Base-by-base conservation (phyloP, 768 basidiomycete species). In the Amanita rubescens region DNA sequence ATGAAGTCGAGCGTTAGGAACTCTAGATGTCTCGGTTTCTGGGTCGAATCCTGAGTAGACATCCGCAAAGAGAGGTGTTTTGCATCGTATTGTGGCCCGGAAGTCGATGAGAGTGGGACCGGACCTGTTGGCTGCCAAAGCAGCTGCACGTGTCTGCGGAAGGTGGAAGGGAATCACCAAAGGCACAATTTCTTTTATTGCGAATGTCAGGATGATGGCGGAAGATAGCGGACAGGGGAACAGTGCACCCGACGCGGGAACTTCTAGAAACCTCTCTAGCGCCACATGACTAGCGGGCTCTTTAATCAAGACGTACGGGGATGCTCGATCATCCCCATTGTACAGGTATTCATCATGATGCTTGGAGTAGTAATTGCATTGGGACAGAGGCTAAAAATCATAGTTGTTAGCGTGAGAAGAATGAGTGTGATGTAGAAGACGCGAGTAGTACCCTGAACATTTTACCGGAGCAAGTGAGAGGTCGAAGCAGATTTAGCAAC, bases 71-170 rank as follows among this genome's bases (percentile, higher is more conserved):
- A 84, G 72, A 47, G 74, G 73, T 14, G 79, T 82, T 55, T 65
- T 65, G 57, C 70, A 72, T 9, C 59, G 58, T 38, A 67, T 66
- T 58, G 82, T 67, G 34, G 64, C 64, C 37, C 63, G 63, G 57
- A 78, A 77, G 58, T 84, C 81, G 54, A 78, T 77, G 55, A 70
- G 66, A 27, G 81, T 83, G 3, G 81, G 80, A 0, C 79, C 81
- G 35, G 70, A 61, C 19, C 73, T 72, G 30, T 73, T 71, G 51
- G 64, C 70, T 10, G 74, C 71, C 17, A 67, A 60, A 17, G 80
- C 78, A 17, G 71, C 67, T 12, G 69, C 71, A 34, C 78, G 73
- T 34, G 72, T 79, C 42, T 70, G 65, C 1, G 77, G 81, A 22
- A 84, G 68, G 55, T 82, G 79, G 7, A 67, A 67, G 4, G 82